Evolutionary conservation across 176 grass and related monocot genomes (phyloP), one percentile per base, ranked within the genome.

Genomic region (Avena atlantica): DNA sequence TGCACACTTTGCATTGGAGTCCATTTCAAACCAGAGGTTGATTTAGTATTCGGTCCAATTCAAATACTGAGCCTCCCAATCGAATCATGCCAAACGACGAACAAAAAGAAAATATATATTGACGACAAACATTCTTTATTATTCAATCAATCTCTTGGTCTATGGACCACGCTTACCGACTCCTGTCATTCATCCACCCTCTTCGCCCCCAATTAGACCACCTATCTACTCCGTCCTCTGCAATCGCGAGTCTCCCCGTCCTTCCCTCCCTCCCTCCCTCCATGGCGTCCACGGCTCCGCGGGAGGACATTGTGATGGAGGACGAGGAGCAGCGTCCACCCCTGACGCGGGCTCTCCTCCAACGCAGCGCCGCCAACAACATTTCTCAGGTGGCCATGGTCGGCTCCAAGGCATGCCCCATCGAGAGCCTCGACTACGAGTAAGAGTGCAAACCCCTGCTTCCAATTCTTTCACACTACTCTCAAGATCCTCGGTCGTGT

Each of bases 351-450:
- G 76, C 69, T 1, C 83, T 91, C 48, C 93, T 98, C 87, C 93
- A 81, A 17, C 90, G 96, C 44, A 87, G 89, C 51, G 78, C 91
- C 15, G 69, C 88, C 79, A 98, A 92, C 78, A 93, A 91, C 86
- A 89, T 92, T 62, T 98, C 96, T 58, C 93, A 98, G 86, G 66
- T 98, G 57, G 96, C 96, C 90, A 95, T 95, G 90, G 91, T 98
- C 78, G 96, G 96, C 74, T 98, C 96, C 91, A 93, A 98, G 20
- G 78, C 87, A 5, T 98, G 95, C 91, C 95, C 93, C 57, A 95
- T 98, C 52, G 91, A 98, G 91, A 98, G 93, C 89, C 95, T 98
- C 42, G 93, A 98, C 59, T 98, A 95, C 83, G 95, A 98, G 95
- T 98, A 87, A 86, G 83, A 25, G 11, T 14, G 10, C 5, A 20